phyloP scores from a whole-genome alignment of 139 green algal genomes.

The Nannochloris sp. region DNA sequence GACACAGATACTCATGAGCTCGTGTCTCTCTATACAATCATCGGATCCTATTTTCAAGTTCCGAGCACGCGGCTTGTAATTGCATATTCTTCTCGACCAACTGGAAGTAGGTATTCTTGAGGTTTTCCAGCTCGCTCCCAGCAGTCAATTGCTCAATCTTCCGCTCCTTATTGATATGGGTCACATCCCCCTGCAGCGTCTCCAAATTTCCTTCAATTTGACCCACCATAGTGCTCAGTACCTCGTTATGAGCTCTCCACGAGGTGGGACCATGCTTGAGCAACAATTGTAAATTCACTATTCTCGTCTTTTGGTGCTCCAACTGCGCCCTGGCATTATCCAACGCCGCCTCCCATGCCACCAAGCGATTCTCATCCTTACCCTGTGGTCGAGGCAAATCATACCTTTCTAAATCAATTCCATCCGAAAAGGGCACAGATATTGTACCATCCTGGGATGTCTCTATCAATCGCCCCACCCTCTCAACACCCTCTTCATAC shows the following conservation, averaged over 20 bases:
- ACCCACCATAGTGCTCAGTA: conserved; percentile 16
- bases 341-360: conserved; percentile 45
- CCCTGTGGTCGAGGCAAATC: conserved; percentile 40
- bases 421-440: conserved; percentile 31
- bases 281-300: conserved; percentile 75
- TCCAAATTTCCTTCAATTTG: conserved; percentile 23
- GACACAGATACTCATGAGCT: too few species aligned
- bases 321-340: conserved; percentile 70
- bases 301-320: conserved; percentile 63
- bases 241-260: conserved; percentile 43
- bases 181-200: conserved; percentile 28
- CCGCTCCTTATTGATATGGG: conserved; percentile 61
- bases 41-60: conserved; percentile 21
- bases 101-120: conserved; percentile 36
- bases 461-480: conserved; percentile 2
- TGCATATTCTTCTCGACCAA: conserved; percentile 54
- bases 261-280: conserved; percentile 59
- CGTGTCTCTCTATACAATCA: neutral
- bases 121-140: neutral
- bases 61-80: conserved; percentile 42
- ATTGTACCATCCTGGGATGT: too few species aligned
- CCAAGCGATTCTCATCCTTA: conserved; percentile 27
- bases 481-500: conserved; percentile 41
- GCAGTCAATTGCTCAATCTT: conserved; percentile 62
- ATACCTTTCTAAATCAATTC: conserved; percentile 57